phyloP scores from a whole-genome alignment of 306 rosid species.

The Carpinus fangiana region DNA sequence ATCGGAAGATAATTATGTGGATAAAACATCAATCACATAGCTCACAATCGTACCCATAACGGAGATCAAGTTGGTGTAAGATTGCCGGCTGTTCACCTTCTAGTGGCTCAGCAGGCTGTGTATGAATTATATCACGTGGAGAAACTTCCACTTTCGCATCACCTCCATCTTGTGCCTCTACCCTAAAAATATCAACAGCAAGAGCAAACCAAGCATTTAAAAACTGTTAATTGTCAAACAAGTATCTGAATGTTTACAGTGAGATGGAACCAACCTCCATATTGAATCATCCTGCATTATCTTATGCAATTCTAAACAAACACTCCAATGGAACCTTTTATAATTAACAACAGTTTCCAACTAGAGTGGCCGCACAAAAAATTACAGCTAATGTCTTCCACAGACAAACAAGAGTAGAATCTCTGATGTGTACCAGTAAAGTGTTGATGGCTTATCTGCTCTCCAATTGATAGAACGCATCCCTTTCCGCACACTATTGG shows the following conservation, averaged over 20 bases:
- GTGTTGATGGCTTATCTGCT: constrained; percentile 80
- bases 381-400: not conserved
- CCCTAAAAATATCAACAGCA: constrained; percentile 60
- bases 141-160: constrained; percentile 91
- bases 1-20: not conserved
- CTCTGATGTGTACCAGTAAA: constrained; percentile 67
- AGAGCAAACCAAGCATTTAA: constrained; percentile 14
- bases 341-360: not conserved
- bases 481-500: constrained; percentile 89
- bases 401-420: constrained; percentile 20
- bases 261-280: not conserved
- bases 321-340: not conserved
- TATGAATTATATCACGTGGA: constrained; percentile 89
- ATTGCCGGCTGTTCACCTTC: constrained; percentile 64
- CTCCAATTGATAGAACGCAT: constrained; percentile 96
- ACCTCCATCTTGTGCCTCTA: constrained; percentile 96
- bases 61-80: constrained; percentile 92
- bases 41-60: constrained; percentile 71
- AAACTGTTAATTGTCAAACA: not conserved
- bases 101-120: constrained; percentile 79
- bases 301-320: not conserved
- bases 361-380: not conserved
- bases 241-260: not conserved
- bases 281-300: not conserved
- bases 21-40: constrained; percentile 10